Conservation (phyloP, 768 basidiomycete species). For the Suillus lakei region DNA sequence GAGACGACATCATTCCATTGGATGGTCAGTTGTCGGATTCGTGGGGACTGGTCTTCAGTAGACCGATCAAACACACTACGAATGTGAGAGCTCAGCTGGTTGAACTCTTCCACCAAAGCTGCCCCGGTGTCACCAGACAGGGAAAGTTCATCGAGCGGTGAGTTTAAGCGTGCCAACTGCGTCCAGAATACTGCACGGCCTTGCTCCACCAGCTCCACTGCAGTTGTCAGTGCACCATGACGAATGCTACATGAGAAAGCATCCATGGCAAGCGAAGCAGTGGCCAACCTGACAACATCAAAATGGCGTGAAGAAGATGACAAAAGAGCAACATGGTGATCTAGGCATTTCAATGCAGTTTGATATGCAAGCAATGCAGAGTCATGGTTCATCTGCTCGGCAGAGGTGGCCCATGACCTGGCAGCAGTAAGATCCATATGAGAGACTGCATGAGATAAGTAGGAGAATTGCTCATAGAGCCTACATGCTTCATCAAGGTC, state of each 20-base stretch:
- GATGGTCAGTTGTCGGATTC: constrained; percentile 26
- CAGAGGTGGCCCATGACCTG: no score
- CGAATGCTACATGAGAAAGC: constrained; percentile 32
- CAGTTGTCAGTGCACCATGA: constrained; percentile 25
- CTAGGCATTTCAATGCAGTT: no score
- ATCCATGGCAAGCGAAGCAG: constrained; percentile 23
- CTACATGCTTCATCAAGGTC: no score
- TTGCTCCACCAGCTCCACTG: constrained; percentile 34
- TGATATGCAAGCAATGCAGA: no score
- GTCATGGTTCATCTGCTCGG: no score
- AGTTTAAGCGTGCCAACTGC: constrained; percentile 32
- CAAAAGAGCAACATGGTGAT: constrained; percentile 17
- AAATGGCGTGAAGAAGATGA: constrained; percentile 22
- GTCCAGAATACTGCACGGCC: constrained; percentile 40
- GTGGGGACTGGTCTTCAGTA: constrained; percentile 12
- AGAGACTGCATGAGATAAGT: background rate
- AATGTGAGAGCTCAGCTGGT: constrained; percentile 22
- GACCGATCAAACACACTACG: constrained; percentile 11
- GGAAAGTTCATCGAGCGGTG: constrained; percentile 31
- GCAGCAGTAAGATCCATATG: no score
- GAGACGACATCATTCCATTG: constrained; percentile 28
- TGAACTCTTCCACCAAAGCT: constrained; percentile 26
- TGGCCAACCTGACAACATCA: constrained; percentile 16
- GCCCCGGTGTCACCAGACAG: constrained; percentile 20
- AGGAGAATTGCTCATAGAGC: no score